Conservation (phyloP, 441 rosid species). For the Geranium incanum region DNA sequence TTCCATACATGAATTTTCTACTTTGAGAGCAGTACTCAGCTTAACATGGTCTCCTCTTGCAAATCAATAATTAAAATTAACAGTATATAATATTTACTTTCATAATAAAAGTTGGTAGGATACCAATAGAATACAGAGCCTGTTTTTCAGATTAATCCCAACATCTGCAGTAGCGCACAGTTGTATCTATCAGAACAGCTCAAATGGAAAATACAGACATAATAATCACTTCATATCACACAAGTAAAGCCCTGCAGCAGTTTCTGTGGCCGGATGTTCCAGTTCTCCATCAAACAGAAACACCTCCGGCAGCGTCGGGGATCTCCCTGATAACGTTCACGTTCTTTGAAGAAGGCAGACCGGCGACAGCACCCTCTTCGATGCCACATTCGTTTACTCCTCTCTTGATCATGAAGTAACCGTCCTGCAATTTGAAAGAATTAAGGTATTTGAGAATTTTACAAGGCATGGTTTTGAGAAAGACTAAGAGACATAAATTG, state of each 20-base stretch:
- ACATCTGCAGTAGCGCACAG: background rate
- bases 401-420: constrained; percentile 75
- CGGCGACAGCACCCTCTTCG: constrained; percentile 68
- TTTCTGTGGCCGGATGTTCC: background rate
- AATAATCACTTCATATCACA: background rate
- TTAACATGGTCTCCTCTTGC: no score
- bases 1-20: no score
- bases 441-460: background rate
- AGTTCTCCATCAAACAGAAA: constrained; percentile 30
- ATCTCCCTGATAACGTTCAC: constrained; percentile 32
- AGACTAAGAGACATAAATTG: background rate
- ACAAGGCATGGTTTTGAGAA: background rate
- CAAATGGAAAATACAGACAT: no score
- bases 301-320: constrained; percentile 29
- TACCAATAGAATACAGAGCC: no score
- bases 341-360: constrained; percentile 69
- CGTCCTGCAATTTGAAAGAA: constrained; percentile 49
- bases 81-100: no score
- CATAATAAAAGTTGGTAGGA: no score
- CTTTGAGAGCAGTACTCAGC: no score
- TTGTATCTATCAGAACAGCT: no score
- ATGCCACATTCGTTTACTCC: constrained; percentile 90
- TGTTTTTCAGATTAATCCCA: background rate
- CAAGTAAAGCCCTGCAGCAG: background rate
- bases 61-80: no score